Evolutionary conservation across 306 rosid genomes (phyloP), one percentile per base, ranked within the genome.

Genomic region (Amphicarpaea edgeworthii): DNA sequence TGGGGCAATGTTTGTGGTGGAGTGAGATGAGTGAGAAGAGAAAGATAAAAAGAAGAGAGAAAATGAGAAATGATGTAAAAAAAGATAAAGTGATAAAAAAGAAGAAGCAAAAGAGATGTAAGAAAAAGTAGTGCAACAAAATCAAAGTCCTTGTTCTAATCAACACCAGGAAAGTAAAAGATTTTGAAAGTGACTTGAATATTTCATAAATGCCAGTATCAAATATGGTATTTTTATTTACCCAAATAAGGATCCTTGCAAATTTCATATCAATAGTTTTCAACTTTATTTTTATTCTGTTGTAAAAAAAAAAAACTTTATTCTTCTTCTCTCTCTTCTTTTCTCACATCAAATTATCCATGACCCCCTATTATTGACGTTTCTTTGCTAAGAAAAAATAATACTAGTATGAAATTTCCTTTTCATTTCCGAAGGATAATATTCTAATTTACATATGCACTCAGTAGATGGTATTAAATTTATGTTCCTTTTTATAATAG

Each of bases 241-340:
- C 76, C 70, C 70, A 68, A 43, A 58, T 32, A 77, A 72, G 81
- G 70, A 32, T 34, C 42, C 70, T 77, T 23, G 62, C 63, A 77
- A 77, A 58, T 15, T 77, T 64, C 46, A 68, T 38, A 40, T 24
- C 55, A 20, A 9, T 24, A 30, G 37, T 17, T 17, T 58, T 59
- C 43, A 2, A 54, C 21, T 76, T 47, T n/a, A 24, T 24, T 9
- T 32, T 28, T 24, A 7, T 19, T 10, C 9, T 23, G n/a, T n/a
- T n/a, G n/a, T n/a, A n/a, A n/a, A n/a, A n/a, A n/a, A n/a, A n/a
- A n/a, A n/a, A n/a, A n/a, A n/a, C n/a, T 30, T 26, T 24, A 7
- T 19, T 10, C 9, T 23, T 17, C 32, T 61, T 23, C 46, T 54
- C 15, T 21, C 32, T 40, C 32, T 20, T 7, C 19, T 40, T 24